phyloP scores from a whole-genome alignment of 495 filamentous ascomycete species.

The Evernia prunastri region DNA sequence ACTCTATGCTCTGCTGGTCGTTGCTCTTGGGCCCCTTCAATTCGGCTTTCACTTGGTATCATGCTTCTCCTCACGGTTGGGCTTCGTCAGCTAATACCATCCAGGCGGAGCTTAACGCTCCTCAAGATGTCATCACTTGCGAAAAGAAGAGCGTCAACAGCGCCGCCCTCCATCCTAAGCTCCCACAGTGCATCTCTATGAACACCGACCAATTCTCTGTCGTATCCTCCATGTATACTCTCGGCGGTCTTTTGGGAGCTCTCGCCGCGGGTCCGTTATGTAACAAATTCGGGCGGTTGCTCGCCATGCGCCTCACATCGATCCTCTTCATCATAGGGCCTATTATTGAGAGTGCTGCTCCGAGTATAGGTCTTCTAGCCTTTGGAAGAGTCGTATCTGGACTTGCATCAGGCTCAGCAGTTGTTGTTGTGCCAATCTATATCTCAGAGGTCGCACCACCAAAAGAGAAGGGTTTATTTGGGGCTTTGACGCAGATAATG shows the following conservation, averaged over 20 bases:
- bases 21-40: slow-evolving; percentile 74
- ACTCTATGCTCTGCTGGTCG: slow-evolving; percentile 54
- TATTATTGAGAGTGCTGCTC: slow-evolving; percentile 61
- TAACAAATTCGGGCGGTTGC: slow-evolving; percentile 56
- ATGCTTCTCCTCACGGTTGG: slow-evolving; percentile 9
- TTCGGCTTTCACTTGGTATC: slow-evolving; percentile 90
- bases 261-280: slow-evolving; percentile 62
- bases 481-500: slow-evolving; percentile 86
- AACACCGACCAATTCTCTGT: slow-evolving; percentile 65
- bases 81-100: slow-evolving; percentile 23
- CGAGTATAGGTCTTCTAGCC: slow-evolving; percentile 58
- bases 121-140: slow-evolving; percentile 82
- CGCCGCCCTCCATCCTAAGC: slow-evolving; percentile 29
- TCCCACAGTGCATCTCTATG: slow-evolving; percentile 82
- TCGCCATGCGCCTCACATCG: slow-evolving; percentile 64
- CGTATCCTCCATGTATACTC: slow-evolving; percentile 83
- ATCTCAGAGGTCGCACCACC: slow-evolving; percentile 86
- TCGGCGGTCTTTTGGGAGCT: slow-evolving; percentile 82
- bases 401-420: slow-evolving; percentile 74
- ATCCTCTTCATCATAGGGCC: slow-evolving; percentile 73
- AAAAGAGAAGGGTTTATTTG: slow-evolving; percentile 72
- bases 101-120: slow-evolving; percentile 91
- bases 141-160: slow-evolving; percentile 43
- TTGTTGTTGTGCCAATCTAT: slow-evolving; percentile 94
- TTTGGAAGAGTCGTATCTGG: slow-evolving; percentile 75